phyloP scores from a whole-genome alignment of 225 moss, liverwort and hornwort genomes.

The Neckera pumila region DNA sequence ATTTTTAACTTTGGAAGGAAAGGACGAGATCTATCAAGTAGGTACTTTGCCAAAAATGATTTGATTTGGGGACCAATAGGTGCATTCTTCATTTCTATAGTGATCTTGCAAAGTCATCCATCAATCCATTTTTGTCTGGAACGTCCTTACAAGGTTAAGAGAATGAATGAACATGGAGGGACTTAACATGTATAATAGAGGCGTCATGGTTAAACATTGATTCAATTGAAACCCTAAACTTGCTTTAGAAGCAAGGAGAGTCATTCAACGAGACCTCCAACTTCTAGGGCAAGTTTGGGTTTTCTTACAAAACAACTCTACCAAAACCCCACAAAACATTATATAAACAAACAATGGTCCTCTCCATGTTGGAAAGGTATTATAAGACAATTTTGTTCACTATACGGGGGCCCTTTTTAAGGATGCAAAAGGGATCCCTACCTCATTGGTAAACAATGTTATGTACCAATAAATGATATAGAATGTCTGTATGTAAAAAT shows the following conservation, averaged over 20 bases:
- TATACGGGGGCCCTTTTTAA: too few species aligned
- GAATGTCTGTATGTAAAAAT: background rate
- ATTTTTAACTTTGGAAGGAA: background rate
- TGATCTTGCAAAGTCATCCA: background rate
- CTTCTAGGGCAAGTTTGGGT: accelerated
- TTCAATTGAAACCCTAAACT: background rate
- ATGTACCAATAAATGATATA: too few species aligned
- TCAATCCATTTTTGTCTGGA: accelerated
- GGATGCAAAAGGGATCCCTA: too few species aligned
- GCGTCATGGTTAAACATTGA: background rate
- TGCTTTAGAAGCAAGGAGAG: background rate
- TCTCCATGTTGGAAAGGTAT: too few species aligned
- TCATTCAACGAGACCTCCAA: accelerated
- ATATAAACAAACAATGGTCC: too few species aligned
- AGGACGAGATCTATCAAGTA: background rate
- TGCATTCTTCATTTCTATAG: background rate
- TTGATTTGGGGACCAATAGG: background rate
- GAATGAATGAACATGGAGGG: background rate
- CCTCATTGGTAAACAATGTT: too few species aligned
- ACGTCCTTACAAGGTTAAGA: accelerated
- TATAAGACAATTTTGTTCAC: too few species aligned
- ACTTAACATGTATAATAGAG: too few species aligned
- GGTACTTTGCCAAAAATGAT: background rate
- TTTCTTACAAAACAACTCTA: too few species aligned
- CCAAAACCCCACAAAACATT: too few species aligned